Conservation (phyloP, 345 rosid genomes). For the Pistacia atlantica region DNA sequence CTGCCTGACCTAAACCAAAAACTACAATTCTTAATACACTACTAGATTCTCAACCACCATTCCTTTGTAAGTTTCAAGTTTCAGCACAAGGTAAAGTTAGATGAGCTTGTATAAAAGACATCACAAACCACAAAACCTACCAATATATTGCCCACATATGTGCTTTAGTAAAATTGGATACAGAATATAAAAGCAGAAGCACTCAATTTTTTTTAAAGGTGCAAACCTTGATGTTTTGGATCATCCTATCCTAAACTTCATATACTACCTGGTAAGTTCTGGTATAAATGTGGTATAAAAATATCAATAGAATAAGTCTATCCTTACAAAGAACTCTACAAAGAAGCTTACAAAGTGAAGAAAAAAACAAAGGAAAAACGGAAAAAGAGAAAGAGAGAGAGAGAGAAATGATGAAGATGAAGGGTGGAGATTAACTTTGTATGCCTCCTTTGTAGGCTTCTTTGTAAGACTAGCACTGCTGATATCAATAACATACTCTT, state of each 20-base stretch:
- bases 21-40: background rate
- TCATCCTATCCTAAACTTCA: conserved; percentile 82
- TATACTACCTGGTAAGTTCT: conserved; percentile 75
- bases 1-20: background rate
- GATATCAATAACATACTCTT: too few relatives aligned
- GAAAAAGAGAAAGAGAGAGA: too few relatives aligned
- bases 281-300: background rate
- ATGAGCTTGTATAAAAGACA: conserved; percentile 6
- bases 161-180: background rate
- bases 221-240: conserved; percentile 81
- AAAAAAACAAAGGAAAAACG: too few relatives aligned
- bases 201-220: conserved; percentile 30
- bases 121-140: background rate
- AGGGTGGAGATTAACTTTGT: too few relatives aligned
- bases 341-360: too few relatives aligned
- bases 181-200: background rate
- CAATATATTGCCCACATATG: background rate
- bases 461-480: too few relatives aligned
- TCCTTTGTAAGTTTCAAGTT: too few relatives aligned
- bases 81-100: background rate
- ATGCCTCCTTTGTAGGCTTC: too few relatives aligned
- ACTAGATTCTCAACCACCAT: too few relatives aligned
- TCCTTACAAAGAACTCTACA: too few relatives aligned
- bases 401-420: too few relatives aligned
- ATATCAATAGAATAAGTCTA: too few relatives aligned